phyloP scores from a whole-genome alignment of 768 basidiomycete species.

The Russula earlei region DNA sequence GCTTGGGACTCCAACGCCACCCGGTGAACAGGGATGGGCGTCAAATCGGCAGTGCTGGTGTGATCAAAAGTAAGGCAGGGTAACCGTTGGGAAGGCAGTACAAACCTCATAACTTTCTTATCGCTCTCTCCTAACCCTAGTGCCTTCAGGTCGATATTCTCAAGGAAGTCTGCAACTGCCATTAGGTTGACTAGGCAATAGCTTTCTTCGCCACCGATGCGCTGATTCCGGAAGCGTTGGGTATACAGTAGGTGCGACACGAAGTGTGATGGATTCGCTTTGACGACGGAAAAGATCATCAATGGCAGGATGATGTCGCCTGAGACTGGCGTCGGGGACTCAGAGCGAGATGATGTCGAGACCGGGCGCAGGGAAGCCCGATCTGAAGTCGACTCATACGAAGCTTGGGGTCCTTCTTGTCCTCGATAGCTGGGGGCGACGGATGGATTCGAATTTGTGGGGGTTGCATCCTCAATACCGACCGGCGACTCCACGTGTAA shows the following conservation, averaged over 20 bases:
- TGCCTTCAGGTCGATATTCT: constrained; percentile 81
- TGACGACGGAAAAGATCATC: constrained; percentile 90
- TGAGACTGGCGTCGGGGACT: constrained; percentile 47
- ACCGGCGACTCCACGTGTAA: constrained; percentile 6
- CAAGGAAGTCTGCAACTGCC: constrained; percentile 92
- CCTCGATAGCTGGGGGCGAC: not conserved
- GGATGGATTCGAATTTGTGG: constrained; percentile 1
- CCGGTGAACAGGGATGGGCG: constrained; percentile 67
- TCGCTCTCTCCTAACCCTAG: constrained; percentile 55
- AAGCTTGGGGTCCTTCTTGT: not conserved
- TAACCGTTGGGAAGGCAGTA: not conserved
- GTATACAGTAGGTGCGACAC: constrained; percentile 61
- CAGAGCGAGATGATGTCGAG: constrained; percentile 15
- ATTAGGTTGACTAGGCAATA: constrained; percentile 92
- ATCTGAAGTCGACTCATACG: not conserved
- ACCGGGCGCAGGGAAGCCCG: constrained; percentile 8
- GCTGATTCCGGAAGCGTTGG: constrained; percentile 48
- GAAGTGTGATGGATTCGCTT: constrained; percentile 78
- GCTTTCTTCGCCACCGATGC: constrained; percentile 70
- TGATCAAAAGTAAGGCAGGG: not conserved
- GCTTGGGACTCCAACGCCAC: constrained; percentile 37
- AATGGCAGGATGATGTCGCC: constrained; percentile 89
- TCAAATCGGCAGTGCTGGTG: constrained; percentile 68
- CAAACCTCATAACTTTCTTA: constrained; percentile 47
- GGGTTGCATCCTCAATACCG: not conserved